Percentiles rank a stretch among this genome's conserved stretches.
These are phyloP conservation scores for Lactuca saligna DNA, from an alignment of 129 eudicot species.

Conservation along the genomic window DNA sequence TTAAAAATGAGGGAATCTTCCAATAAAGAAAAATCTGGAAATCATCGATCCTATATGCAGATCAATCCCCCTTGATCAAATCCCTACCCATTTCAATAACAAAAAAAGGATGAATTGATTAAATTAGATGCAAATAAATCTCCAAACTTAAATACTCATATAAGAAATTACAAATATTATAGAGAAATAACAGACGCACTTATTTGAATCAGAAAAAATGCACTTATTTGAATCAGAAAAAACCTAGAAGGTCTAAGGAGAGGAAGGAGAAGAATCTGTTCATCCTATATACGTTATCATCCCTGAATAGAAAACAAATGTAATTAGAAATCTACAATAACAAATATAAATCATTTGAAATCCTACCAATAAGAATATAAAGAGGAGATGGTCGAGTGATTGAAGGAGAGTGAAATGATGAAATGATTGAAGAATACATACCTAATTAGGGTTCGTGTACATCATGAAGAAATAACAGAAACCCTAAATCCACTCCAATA, in stretches of 20 bases:
- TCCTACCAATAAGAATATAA: too few species aligned
- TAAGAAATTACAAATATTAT: neutral
- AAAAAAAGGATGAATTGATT: neutral
- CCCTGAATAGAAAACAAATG: too few species aligned
- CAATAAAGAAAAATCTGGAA: constrained; percentile 7
- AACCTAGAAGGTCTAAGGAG: neutral
- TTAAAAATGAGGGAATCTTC: neutral
- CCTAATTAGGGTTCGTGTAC: too few species aligned
- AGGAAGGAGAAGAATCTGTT: too few species aligned
- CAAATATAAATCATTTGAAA: too few species aligned
- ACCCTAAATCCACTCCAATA: too few species aligned
- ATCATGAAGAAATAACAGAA: too few species aligned
- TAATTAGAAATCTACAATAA: too few species aligned
- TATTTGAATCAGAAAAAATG: neutral
- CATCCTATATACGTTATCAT: too few species aligned
- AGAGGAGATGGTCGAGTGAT: too few species aligned
- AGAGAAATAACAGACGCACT: constrained; percentile 18
- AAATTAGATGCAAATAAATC: constrained; percentile 6
- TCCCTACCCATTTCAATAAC: constrained; percentile 15
- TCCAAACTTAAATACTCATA: neutral
- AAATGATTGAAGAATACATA: too few species aligned
- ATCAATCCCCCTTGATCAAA: constrained; percentile 18
- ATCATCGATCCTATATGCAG: constrained; percentile 22
- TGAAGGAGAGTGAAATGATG: too few species aligned
- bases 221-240: constrained; percentile 7